Evolutionary conservation across 257 asterid genomes (phyloP).

Genomic region (Fraxinus pennsylvanica): DNA sequence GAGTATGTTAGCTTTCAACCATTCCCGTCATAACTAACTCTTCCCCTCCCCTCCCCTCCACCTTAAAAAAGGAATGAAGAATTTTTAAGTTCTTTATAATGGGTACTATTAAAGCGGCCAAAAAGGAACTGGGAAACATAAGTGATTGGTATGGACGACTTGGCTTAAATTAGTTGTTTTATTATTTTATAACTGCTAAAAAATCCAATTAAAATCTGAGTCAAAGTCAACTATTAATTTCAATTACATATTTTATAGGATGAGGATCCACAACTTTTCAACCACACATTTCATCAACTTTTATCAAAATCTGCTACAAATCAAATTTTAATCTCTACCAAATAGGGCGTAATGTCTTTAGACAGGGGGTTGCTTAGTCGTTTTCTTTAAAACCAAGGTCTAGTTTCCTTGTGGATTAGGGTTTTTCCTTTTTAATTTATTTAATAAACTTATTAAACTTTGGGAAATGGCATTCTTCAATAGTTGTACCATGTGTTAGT

Average conservation of each 20-base stretch:
- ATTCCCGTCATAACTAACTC: background rate
- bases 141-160: background rate
- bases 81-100: background rate
- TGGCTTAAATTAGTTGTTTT: background rate
- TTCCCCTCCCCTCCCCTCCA: background rate
- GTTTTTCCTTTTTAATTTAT: too few relatives aligned
- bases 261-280: too few relatives aligned
- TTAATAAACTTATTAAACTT: too few relatives aligned
- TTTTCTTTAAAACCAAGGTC: background rate
- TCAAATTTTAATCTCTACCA: too few relatives aligned
- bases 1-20: background rate
- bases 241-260: too few relatives aligned
- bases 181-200: too few relatives aligned
- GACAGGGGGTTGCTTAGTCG: too few relatives aligned
- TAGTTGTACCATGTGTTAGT: background rate
- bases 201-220: too few relatives aligned
- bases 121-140: background rate
- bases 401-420: background rate
- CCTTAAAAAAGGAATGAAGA: background rate
- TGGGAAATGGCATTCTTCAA: background rate
- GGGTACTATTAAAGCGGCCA: background rate
- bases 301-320: too few relatives aligned
- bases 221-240: too few relatives aligned
- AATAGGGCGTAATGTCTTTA: too few relatives aligned
- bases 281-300: too few relatives aligned